Base-by-base conservation (phyloP, 768 basidiomycete genomes). In the Hericium rajendrae region DNA sequence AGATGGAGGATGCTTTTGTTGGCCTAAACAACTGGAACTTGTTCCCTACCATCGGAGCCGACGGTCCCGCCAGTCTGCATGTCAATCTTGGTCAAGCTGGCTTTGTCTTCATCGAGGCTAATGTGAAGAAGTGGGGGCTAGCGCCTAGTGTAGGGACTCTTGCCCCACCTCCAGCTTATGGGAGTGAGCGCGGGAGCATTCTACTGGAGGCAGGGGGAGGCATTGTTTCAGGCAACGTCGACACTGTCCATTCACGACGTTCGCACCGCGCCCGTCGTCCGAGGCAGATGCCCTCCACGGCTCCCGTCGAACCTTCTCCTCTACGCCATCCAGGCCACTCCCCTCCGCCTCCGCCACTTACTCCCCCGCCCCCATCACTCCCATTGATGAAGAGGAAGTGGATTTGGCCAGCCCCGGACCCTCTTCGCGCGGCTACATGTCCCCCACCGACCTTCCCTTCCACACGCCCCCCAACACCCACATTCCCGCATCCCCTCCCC, bases 81-180 rank as follows among this genome's bases (percentile, higher is more conserved):
- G 91, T 97, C 67, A 99, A 99, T 69, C 81, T 99, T 13, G 97
- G 97, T 8, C 97, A 98, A 72, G 87, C 91, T 4, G 97, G 97
- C 4, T 99, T 99, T 68, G 97, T 98, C 40, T 98, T 97, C 65
- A 97, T 99, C 66, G 97, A 99, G 73, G 97, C 97, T 38, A 97
- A 99, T 68, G 97, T 99, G 60, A 99, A 99, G 80, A 98, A 97
- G 70, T 99, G 97, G 97, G 97, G 97, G 16, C 73, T 98, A 37
- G 97, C 97, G 38, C 97, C 97, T 8, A 97, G 94, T 69, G 87
- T 94, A 13, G 97, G 97, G 50, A 98, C 97, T 0, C 79, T 98
- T 10, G 95, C 95, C 1, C 97, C 97, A 15, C 97, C 97, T 28
- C 97, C 97, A 5, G 94, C 97, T 0, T 98, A 98, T 71, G 97